Evolutionary conservation across 208 protist species (phyloP).

Genomic region (Acanthamoeba rhysodes): DNA sequence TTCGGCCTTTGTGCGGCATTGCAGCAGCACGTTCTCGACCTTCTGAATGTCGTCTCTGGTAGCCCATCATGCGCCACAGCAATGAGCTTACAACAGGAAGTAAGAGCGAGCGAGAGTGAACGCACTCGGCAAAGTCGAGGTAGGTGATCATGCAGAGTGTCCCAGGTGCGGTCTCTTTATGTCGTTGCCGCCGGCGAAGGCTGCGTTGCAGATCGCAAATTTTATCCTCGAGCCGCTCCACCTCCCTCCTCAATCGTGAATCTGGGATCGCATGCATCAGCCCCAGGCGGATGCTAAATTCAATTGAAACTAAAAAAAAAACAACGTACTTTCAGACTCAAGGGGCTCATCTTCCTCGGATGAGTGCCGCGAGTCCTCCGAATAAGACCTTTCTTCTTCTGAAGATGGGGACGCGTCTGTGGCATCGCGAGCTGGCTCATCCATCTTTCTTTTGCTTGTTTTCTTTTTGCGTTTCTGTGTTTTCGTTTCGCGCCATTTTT

Average conservation of each 20-base stretch:
- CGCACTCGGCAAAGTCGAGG: constrained; percentile 59
- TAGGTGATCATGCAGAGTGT: constrained; percentile 16
- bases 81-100: not conserved
- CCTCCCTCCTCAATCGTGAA: not conserved
- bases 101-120: not conserved
- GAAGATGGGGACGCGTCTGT: not conserved
- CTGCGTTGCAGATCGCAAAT: not conserved
- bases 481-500: constrained; percentile 1
- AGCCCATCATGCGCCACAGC: not conserved
- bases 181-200: not conserved
- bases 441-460: not conserved
- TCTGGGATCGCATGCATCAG: not conserved
- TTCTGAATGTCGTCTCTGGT: constrained; percentile 12
- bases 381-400: not conserved
- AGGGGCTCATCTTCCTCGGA: too few relatives aligned
- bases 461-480: not conserved
- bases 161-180: not conserved
- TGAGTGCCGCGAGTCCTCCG: too few relatives aligned
- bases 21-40: not conserved
- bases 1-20: not conserved
- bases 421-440: not conserved
- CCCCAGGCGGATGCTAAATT: not conserved
- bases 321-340: not conserved
- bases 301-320: not conserved
- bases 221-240: not conserved